Evolutionary conservation across 73 alveolate species (phyloP).

Genomic region (Paraurostyla sp.): DNA sequence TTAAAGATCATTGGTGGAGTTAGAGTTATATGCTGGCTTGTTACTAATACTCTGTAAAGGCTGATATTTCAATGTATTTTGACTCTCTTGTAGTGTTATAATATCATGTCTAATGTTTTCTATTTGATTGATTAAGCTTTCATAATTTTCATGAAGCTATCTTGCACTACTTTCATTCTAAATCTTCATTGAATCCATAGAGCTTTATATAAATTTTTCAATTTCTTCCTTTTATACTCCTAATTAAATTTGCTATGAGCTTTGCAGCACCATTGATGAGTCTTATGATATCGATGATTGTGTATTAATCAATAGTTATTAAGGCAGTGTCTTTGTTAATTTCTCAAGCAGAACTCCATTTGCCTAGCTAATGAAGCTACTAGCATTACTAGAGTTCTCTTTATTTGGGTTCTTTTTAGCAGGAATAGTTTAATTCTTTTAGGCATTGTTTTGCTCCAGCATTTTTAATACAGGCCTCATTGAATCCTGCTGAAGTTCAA

Average conservation of each 20-base stretch:
- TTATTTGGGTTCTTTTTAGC: no score
- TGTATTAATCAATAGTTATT: no score
- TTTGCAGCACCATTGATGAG: neutral
- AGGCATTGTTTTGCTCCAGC: neutral
- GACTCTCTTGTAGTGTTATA: neutral
- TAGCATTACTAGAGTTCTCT: neutral
- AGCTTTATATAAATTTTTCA: neutral
- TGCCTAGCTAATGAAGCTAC: conserved; percentile 6
- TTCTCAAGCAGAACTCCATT: neutral
- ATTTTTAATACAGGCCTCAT: conserved; percentile 23
- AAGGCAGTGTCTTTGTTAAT: no score
- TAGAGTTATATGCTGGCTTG: neutral
- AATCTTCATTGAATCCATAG: neutral
- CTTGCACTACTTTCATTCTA: neutral
- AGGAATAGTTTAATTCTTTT: neutral
- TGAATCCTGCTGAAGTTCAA: conserved; percentile 38
- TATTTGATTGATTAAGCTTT: neutral
- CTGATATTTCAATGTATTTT: neutral
- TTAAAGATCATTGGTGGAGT: neutral
- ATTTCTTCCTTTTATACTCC: neutral
- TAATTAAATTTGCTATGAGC: neutral
- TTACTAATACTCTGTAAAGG: neutral
- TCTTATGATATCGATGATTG: neutral
- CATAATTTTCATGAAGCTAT: neutral
- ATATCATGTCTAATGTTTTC: neutral